phyloP scores from a whole-genome alignment of 2,329 filamentous ascomycete genomes.

The Aspergillus luchuensis region DNA sequence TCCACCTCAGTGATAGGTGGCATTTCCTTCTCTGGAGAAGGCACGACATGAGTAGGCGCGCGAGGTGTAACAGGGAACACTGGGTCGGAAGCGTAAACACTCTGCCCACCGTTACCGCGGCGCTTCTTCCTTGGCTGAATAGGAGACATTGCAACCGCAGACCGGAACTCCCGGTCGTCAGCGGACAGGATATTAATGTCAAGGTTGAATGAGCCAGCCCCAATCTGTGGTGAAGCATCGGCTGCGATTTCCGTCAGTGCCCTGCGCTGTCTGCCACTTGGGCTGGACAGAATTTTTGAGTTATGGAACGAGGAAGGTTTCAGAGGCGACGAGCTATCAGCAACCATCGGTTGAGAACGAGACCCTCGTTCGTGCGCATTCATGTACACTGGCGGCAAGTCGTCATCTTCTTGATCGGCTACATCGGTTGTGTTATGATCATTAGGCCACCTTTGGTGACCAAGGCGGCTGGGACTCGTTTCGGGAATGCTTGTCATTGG shows the following conservation, averaged over 20 bases:
- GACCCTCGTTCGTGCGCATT: constrained; percentile 21
- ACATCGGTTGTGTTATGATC: constrained; percentile 28
- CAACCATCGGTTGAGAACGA: constrained; percentile 24
- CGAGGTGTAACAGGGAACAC: constrained; percentile 32
- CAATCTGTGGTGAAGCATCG: constrained; percentile 43
- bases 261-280: constrained; percentile 40
- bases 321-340: constrained; percentile 28
- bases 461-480: constrained; percentile 37
- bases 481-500: constrained; percentile 41
- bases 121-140: constrained; percentile 41
- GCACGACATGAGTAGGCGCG: constrained; percentile 20
- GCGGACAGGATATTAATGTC: constrained; percentile 41
- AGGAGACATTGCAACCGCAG: constrained; percentile 36
- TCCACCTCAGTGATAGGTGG: constrained; percentile 16
- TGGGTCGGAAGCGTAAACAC: constrained; percentile 33
- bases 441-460: constrained; percentile 25
- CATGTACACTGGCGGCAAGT: constrained; percentile 37
- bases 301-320: constrained; percentile 22
- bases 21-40: constrained; percentile 18
- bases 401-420: constrained; percentile 40
- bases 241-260: constrained; percentile 46
- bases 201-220: constrained; percentile 34
- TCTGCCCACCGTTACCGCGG: constrained; percentile 37
- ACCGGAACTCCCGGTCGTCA: constrained; percentile 45
- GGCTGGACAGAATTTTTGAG: constrained; percentile 41